A percentile compares a stretch with the other conserved stretches of the same genome.
Conservation (phyloP, 2,329 filamentous ascomycete species). For the Paecilomyces variotii region DNA sequence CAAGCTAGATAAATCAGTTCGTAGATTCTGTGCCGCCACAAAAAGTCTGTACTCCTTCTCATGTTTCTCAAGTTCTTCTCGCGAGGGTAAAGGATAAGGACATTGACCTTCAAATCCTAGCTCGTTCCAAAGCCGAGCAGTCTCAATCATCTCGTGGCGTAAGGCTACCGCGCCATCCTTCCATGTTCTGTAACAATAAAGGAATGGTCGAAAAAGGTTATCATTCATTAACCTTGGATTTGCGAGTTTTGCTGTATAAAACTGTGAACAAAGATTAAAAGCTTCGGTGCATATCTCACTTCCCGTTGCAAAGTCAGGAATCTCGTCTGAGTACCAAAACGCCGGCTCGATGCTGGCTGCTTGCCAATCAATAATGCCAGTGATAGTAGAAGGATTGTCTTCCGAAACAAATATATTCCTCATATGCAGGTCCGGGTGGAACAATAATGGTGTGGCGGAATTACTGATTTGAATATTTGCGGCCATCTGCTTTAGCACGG, state of each 20-base stretch:
- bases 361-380: conserved; percentile 28
- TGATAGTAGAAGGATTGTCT: conserved; percentile 20
- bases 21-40: conserved; percentile 24
- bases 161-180: conserved; percentile 18
- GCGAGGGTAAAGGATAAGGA: conserved; percentile 19
- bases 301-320: conserved; percentile 19
- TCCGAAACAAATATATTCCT: conserved; percentile 26
- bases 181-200: conserved; percentile 23
- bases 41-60: conserved; percentile 23
- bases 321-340: conserved; percentile 21
- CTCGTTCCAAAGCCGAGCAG: conserved; percentile 23
- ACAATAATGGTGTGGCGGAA: conserved; percentile 13
- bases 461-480: conserved; percentile 16
- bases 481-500: conserved; percentile 22
- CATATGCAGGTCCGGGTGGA: conserved; percentile 25
- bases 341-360: conserved; percentile 22
- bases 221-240: conserved; percentile 18
- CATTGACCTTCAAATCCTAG: conserved; percentile 30
- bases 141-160: conserved; percentile 23
- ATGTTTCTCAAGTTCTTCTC: conserved; percentile 19
- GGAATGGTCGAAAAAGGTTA: conserved; percentile 22
- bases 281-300: conserved; percentile 17
- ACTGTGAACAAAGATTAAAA: conserved; percentile 19
- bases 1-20: conserved; percentile 17
- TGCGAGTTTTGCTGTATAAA: conserved; percentile 15